phyloP scores from a whole-genome alignment of 1,284 basidiomycete species.

The Fistulina hepatica region DNA sequence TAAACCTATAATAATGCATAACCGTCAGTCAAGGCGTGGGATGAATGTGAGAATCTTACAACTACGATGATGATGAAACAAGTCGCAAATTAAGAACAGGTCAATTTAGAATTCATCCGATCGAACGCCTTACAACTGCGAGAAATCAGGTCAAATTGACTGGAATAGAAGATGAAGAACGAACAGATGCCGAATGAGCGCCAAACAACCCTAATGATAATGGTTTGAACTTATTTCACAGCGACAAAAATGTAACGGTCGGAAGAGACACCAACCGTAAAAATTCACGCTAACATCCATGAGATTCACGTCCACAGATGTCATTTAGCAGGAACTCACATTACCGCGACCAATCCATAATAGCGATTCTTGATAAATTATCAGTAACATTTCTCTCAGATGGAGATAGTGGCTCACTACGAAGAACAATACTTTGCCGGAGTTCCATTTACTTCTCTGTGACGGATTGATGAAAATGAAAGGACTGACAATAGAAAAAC shows the following conservation, averaged over 20 bases:
- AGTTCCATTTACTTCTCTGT: conserved; percentile 38
- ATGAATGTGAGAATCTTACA: conserved; percentile 12
- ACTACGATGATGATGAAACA: conserved; percentile 8
- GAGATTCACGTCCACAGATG: background rate
- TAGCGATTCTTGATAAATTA: conserved; percentile 37
- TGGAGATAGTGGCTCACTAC: conserved; percentile 23
- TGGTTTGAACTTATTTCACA: conserved; percentile 21
- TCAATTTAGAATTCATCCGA: background rate
- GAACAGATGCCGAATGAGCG: conserved; percentile 21
- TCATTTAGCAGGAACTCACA: conserved; percentile 27
- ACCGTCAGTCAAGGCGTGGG: background rate
- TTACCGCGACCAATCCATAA: conserved; percentile 36
- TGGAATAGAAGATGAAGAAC: conserved; percentile 17
- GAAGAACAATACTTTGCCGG: conserved; percentile 40
- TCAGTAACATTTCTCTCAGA: conserved; percentile 2
- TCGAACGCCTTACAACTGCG: conserved; percentile 14
- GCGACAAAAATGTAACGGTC: conserved; percentile 17
- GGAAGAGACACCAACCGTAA: background rate
- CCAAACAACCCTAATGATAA: conserved; percentile 23
- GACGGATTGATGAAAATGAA: conserved; percentile 5
- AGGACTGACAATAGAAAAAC: background rate
- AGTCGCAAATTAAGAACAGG: conserved; percentile 3
- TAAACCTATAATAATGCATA: conserved; percentile 22
- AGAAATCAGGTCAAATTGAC: conserved; percentile 22
- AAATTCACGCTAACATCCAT: conserved; percentile 1